Evolutionary conservation across 768 basidiomycete species (phyloP).

Genomic region (Melanogaster broomeanus): DNA sequence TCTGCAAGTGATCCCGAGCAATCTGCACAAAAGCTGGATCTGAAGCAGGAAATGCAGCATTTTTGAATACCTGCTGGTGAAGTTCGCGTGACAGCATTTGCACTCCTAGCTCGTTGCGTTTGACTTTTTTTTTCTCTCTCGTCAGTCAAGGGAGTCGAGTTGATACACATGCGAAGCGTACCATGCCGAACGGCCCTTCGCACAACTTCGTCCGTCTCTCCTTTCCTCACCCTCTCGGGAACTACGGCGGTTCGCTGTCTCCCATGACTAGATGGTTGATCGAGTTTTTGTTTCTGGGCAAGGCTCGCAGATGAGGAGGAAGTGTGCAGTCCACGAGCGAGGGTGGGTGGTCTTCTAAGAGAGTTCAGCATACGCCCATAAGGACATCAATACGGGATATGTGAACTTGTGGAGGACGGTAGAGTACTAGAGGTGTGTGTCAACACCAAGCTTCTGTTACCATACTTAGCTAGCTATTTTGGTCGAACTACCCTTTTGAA

Average conservation of each 20-base stretch:
- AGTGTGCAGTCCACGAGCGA: slow-evolving; percentile 5
- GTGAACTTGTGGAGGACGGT: not conserved
- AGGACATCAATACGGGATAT: not conserved
- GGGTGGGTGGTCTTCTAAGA: slow-evolving; percentile 2
- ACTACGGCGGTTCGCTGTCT: not conserved
- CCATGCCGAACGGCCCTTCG: slow-evolving; percentile 4
- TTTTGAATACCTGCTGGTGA: slow-evolving; percentile 81
- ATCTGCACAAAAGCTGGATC: slow-evolving; percentile 66
- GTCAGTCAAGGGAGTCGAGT: not conserved
- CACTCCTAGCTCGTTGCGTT: slow-evolving; percentile 89
- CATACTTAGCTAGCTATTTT: too few relatives aligned
- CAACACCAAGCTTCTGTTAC: too few relatives aligned
- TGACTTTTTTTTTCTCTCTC: slow-evolving; percentile 31
- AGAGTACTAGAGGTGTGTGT: not conserved
- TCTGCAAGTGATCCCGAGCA: slow-evolving; percentile 75
- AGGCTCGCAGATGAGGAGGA: slow-evolving; percentile 5
- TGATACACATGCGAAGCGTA: not conserved
- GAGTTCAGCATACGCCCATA: slow-evolving; percentile 11
- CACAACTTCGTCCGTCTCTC: not conserved
- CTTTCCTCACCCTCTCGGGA: not conserved
- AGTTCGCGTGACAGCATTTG: slow-evolving; percentile 85
- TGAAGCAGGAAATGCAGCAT: slow-evolving; percentile 64
- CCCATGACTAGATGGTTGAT: not conserved
- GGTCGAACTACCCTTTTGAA: too few relatives aligned
- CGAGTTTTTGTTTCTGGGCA: not conserved